phyloP scores from a whole-genome alignment of 2,329 filamentous ascomycete genomes.

The Fusarium gaditjirri region DNA sequence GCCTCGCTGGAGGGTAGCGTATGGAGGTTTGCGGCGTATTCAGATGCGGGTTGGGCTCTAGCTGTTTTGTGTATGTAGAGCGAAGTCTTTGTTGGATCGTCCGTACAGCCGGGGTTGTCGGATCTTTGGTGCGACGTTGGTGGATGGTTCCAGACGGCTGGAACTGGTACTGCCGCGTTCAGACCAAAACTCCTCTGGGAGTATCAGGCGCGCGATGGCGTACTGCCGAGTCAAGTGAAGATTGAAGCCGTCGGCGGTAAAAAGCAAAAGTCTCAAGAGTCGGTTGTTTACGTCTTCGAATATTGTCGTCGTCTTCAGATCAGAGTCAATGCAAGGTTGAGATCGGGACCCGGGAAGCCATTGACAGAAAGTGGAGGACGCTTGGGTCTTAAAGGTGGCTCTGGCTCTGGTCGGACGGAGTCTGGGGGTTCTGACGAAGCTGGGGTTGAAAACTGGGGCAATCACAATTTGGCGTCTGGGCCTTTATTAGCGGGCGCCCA shows the following conservation, averaged over 20 bases:
- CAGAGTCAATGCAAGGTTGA: constrained; percentile 8
- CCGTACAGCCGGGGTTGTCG: constrained; percentile 18
- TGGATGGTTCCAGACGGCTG: constrained; percentile 12
- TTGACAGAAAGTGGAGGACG: constrained; percentile 31
- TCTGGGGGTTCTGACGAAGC: constrained; percentile 20
- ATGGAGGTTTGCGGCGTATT: not conserved
- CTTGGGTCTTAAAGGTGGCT: constrained; percentile 21
- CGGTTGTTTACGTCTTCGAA: not conserved
- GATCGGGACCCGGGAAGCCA: constrained; percentile 14
- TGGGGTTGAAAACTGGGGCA: constrained; percentile 39
- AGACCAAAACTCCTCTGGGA: not conserved
- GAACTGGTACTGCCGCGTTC: constrained; percentile 14
- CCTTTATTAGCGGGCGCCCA: constrained; percentile 7
- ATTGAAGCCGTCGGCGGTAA: not conserved
- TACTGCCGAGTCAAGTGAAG: not conserved
- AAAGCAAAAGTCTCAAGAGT: not conserved
- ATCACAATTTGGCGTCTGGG: constrained; percentile 12
- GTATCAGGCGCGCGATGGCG: not conserved
- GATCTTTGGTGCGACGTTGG: constrained; percentile 25
- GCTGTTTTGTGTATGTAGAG: not conserved
- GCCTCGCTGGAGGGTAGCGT: constrained; percentile 35
- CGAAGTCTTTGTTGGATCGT: constrained; percentile 1
- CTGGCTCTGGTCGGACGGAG: not conserved
- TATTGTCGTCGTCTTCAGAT: constrained; percentile 24
- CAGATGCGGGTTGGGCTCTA: not conserved